Evolutionary conservation across 148 eudicot species (phyloP), one percentile per base, ranked within the genome.

Genomic region (Limonium bicolor): DNA sequence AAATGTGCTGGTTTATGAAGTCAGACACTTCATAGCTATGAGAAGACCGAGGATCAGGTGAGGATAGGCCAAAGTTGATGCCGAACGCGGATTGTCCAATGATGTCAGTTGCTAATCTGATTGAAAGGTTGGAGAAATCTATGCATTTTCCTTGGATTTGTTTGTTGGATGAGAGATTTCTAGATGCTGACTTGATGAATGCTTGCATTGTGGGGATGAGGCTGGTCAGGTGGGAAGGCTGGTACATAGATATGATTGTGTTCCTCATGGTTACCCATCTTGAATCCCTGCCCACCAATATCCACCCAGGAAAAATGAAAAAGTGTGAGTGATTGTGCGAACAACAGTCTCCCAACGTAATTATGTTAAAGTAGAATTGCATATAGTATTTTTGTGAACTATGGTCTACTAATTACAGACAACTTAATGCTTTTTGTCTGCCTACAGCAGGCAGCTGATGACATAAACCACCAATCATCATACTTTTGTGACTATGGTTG

Each of bases 11-110:
- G 19, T 64, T 77, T 39, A 88, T 72, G 71, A 88, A 88, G 30
- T 68, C 77, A 0, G 65, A 71, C 7, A 62, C 76, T 46, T 70
- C 67, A 4, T 31, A 24, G n/a, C 35, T 38, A n/a, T n/a, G n/a
- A n/a, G n/a, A n/a, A n/a, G n/a, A n/a, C n/a, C n/a, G n/a, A 18
- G 55, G 48, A 33, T 53, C 43, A 15, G 75, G 75, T 36, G 66
- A 70, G 0, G 92, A 83, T 12, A 88, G 86, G 41, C 87, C 77
- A 51, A 83, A 88, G 47, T 83, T 56, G 20, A 83, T 85, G 3
- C 97, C 97, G 38, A 88, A 88, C 13, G 97, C 92, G 7, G 92
- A 74, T 53, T 80, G 76, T 31, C 94, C 96, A 15, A 88, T 80
- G 8, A 88, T 65, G 27, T 88, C 94, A 4, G 90, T 83, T 38